Base-by-base conservation (phyloP, 768 basidiomycete species). In the Multifurca ochricompacta region DNA sequence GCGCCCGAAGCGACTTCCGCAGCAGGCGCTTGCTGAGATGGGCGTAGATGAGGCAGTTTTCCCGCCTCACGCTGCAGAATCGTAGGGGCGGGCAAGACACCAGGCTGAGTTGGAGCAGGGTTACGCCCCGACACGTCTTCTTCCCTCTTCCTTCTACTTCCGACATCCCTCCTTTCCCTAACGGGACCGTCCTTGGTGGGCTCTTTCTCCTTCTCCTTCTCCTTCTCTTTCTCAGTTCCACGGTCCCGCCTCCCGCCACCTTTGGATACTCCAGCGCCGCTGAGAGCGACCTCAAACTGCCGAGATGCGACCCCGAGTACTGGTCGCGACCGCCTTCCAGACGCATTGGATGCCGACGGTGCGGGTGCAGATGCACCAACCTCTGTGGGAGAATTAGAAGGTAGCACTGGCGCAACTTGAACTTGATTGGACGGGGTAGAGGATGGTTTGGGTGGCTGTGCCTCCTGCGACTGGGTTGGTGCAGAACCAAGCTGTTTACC, bases 261-360 rank as follows among this genome's bases (percentile, higher is more conserved):
- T 23, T 74, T 69, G n/a, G 73, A 66, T 4, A 80, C 79, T 5
- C 81, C 82, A 0, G 80, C 79, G 0, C 83, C 80, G 53, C 68
- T 86, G 27, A 89, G 67, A 7, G 87, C 87, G 6, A 80, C 85
- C 60, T 87, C 85, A 48, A 89, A 83, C 13, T 87, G 83, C 11
- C 85, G 74, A 3, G 79, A 80, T 0, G 74, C 82, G 7, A 84
- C 64, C 0, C 84, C 83, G 30, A 87, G 68, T 9, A 83, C 72
- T 1, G 83, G 83, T 6, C 85, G 77, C 4, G 41, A 0, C 9
- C 58, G 39, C 25, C 49, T 54, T 11, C 43, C 42, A 14, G 66
- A 59, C 30, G 80, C 74, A 21, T 78, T 75, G 2, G 72, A 43
- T 11, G 64, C 49, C 7, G 70, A 54, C 0, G 60, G 25, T 16